Base-by-base conservation (phyloP, 176 grass and related monocot species). In the Echinochloa phyllopogon region DNA sequence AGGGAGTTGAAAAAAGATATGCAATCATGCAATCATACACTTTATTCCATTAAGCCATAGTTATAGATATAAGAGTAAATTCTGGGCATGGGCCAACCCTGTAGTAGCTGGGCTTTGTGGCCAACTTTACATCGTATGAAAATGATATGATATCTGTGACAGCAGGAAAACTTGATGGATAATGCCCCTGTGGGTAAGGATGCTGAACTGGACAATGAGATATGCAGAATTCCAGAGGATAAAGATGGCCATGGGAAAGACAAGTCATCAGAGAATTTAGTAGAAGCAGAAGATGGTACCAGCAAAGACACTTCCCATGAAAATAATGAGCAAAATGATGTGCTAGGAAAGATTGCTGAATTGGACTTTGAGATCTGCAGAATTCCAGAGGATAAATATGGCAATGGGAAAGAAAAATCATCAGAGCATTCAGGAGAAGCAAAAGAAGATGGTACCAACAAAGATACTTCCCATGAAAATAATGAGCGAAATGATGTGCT, bases 301-400 rank as follows among this genome's bases (percentile, higher is more conserved):
- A 44, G 8, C 4, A 44, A 44, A 44, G 7, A 44, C 6, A 44
- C 42, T 44, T 44, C 42, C 4, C 42, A 44, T 44, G 42, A 9
- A 44, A 9, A 44, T 44, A 44, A 44, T 44, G 42, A 44, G 42
- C 42, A 8, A 44, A 44, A 44, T 44, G 42, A 7, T 44, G 42
- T 44, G 42, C 42, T 44, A 44, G 42, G 20, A 33, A 33, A 33
- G 1, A 33, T 33, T 65, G 44, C 60, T 24, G 65, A 72, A 10
- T 39, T 27, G 8, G 61, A 65, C 48, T 41, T 11, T 1, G 17
- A 41, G 37, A 38, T 17, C 7, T 21, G 17, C 37, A 52, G 59
- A 63, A 64, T 14, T 76, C 40, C 62, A n/a, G 65, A 21, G 27
- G 79, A 61, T 42, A 48, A 72, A 58, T 37, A 85, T 29, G 11